Percentiles rank a stretch among this genome's conserved stretches.
These are phyloP conservation scores for Vicia sativa DNA, from an alignment of 306 rosid species.

Conservation along the genomic window DNA sequence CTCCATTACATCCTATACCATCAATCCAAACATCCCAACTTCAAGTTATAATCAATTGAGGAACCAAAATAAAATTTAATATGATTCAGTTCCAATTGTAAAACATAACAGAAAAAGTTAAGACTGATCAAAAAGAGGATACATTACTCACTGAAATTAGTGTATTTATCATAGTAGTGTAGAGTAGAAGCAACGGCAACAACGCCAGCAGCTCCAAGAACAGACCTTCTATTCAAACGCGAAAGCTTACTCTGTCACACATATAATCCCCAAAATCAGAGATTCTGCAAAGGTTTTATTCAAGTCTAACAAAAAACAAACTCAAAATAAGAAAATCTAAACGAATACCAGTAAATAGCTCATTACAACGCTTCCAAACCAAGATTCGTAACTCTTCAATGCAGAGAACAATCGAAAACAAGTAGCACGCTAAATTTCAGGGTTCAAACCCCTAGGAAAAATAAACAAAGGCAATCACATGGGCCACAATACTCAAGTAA, in stretches of 20 bases:
- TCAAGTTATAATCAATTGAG: too few relatives aligned
- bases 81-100: background rate
- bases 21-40: too few relatives aligned
- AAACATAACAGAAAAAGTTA: background rate
- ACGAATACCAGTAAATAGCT: slow-evolving; percentile 46
- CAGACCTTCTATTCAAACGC: slow-evolving; percentile 31
- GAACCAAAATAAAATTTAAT: background rate
- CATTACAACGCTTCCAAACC: slow-evolving; percentile 32
- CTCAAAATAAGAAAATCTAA: background rate
- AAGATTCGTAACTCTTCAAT: background rate
- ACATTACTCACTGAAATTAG: slow-evolving; percentile 43
- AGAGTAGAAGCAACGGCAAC: slow-evolving; percentile 56
- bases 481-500: too few relatives aligned
- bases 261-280: background rate
- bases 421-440: background rate
- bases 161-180: slow-evolving; percentile 8
- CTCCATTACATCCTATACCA: too few relatives aligned
- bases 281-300: background rate
- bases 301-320: background rate
- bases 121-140: background rate
- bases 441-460: background rate
- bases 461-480: too few relatives aligned
- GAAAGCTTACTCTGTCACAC: slow-evolving; percentile 48
- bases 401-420: background rate
- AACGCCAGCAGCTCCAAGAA: slow-evolving; percentile 45